Evolutionary conservation across 768 basidiomycete genomes (phyloP), one percentile per base, ranked within the genome.

Genomic region (Lentinula sp.): DNA sequence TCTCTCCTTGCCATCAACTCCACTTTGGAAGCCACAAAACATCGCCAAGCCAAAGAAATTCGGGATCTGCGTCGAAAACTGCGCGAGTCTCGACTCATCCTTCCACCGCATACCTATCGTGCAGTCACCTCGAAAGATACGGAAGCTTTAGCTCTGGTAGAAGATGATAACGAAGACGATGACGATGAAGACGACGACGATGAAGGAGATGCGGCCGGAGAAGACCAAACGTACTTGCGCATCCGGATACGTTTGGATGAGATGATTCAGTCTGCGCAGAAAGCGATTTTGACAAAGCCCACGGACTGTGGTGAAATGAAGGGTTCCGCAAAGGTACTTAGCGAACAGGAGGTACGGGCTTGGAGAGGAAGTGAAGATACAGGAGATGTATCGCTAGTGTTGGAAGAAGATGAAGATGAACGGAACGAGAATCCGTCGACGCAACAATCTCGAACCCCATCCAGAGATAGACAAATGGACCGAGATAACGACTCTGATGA

Each of bases 1-100:
- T 96, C 93, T 1, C 80, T 96, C 16, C 79, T 95, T 50, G 84
- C 85, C 1, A 93, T 96, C 74, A 96, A 95, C 68, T 77, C 87
- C 2, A 82, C 88, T 16, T 79, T 96, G 21, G 93, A 96, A 71
- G 82, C 85, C 39, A 82, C 84, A 37, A 93, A 92, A 73, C 83
- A 88, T 65, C 82, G 81, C 32, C 93, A 95, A 68, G 84, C 87
- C 6, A 86, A 84, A 64, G 94, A 96, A 73, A 94, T 96, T 56
- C 83, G 90, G 21, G 91, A 93, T 45, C 78, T 96, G 16, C 84
- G 88, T 13, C 84, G 92, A 35, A 91, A 86, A 67, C 76, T 95
- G 51, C 86, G 94, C 59, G 92, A 95, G 68, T 86, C 89, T 9
- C 81, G 91, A 13, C 83, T 93, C 31, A 84, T 86, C 46, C 80